Percentiles rank a stretch among this genome's conserved stretches.
phyloP scores from a whole-genome alignment of 116 monocot genomes.

The Cymodocea nodosa region DNA sequence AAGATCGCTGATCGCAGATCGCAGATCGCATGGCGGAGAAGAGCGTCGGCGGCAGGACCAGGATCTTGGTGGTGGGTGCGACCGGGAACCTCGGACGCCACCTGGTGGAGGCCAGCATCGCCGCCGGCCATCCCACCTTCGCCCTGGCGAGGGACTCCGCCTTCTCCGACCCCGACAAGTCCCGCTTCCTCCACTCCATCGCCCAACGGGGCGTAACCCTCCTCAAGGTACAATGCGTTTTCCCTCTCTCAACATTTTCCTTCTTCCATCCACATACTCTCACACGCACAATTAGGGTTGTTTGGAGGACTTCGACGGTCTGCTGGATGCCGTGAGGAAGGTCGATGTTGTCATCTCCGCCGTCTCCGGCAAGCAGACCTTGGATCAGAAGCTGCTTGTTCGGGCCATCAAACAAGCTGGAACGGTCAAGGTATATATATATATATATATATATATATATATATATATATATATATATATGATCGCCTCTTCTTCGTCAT shows the following conservation, averaged over 20 bases:
- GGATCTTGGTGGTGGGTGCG: conserved; percentile 12
- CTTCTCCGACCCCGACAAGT: conserved; percentile 21
- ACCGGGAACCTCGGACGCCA: conserved; percentile 9
- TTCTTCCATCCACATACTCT: no score
- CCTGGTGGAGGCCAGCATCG: conserved; percentile 8
- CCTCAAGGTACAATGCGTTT: conserved; percentile 27
- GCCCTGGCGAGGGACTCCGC: conserved; percentile 31
- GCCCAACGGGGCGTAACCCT: conserved; percentile 29
- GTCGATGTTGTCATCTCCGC: conserved; percentile 65
- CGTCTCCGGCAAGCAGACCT: conserved; percentile 6
- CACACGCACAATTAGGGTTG: conserved; percentile 16
- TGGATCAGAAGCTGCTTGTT: conserved; percentile 54
- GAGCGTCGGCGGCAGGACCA: conserved; percentile 2
- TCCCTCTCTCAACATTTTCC: no score
- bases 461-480: no score
- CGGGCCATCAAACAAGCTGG: conserved; percentile 63
- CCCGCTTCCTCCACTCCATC: conserved; percentile 35
- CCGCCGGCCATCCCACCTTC: conserved; percentile 43
- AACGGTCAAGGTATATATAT: conserved; percentile 45
- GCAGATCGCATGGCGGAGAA: no score
- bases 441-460: no score
- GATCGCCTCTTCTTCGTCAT: no score
- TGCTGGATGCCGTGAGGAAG: conserved; percentile 40
- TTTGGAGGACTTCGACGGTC: conserved; percentile 30
- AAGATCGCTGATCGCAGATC: no score